These are phyloP conservation scores for Fraxinus dipetala DNA, from an alignment of 305 asterid genomes.

Conservation along the genomic window DNA sequence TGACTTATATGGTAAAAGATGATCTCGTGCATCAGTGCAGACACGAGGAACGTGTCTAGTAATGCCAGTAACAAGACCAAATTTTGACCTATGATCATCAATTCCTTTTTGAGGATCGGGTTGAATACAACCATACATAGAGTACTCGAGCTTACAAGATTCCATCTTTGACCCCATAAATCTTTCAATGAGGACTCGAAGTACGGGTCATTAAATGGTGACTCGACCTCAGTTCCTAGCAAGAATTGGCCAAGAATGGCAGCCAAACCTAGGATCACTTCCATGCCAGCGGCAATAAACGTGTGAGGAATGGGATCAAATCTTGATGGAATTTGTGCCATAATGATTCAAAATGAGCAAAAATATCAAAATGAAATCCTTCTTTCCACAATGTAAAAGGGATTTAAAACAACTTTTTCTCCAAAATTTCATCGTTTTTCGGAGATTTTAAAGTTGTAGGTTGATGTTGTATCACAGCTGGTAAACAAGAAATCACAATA, in stretches of 20 bases:
- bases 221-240: conserved; percentile 27
- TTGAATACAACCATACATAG: conserved; percentile 27
- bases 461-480: conserved; percentile 25
- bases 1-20: conserved; percentile 27
- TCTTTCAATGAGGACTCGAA: conserved; percentile 38
- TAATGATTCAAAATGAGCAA: conserved; percentile 14
- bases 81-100: conserved; percentile 7
- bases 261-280: conserved; percentile 22
- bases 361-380: conserved; percentile 5
- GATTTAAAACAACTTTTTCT: not conserved
- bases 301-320: conserved; percentile 15
- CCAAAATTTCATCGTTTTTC: not conserved
- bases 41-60: conserved; percentile 33
- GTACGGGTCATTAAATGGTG: conserved; percentile 39
- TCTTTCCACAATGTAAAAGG: not conserved
- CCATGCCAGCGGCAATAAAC: conserved; percentile 28
- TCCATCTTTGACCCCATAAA: conserved; percentile 57
- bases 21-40: conserved; percentile 41
- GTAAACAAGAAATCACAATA: conserved; percentile 29
- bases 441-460: conserved; percentile 4
- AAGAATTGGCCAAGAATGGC: conserved; percentile 17
- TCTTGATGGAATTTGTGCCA: conserved; percentile 22
- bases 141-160: conserved; percentile 28
- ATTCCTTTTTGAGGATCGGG: conserved; percentile 12
- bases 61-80: conserved; percentile 25